phyloP scores from a whole-genome alignment of 2,329 filamentous ascomycete species.

The Sordariomycetes sp. region DNA sequence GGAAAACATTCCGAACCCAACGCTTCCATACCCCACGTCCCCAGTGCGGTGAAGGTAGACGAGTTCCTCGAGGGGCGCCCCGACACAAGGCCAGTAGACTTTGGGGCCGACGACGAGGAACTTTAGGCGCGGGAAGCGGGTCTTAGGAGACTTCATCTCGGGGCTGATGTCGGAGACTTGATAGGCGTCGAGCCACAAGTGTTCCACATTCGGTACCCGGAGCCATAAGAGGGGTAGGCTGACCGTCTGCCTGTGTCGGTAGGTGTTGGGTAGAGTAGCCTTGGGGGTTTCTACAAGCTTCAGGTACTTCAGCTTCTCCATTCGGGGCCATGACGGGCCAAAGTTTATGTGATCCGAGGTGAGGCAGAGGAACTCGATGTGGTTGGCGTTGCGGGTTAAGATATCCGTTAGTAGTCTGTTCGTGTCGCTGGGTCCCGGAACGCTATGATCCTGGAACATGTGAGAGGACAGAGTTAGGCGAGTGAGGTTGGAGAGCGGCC shows the following conservation, averaged over 20 bases:
- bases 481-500: slow-evolving; percentile 1
- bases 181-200: slow-evolving; percentile 16
- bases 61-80: slow-evolving; percentile 9
- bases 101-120: slow-evolving; percentile 12
- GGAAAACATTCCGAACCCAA: background rate
- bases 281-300: slow-evolving; percentile 2
- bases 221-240: background rate
- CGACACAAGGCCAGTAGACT: slow-evolving; percentile 8
- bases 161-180: slow-evolving; percentile 8
- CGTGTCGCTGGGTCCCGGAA: slow-evolving; percentile 2
- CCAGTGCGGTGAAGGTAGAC: slow-evolving; percentile 4
- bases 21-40: slow-evolving; percentile 5
- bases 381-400: background rate
- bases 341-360: slow-evolving; percentile 11
- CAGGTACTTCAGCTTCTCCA: slow-evolving; percentile 7
- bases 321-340: slow-evolving; percentile 1
- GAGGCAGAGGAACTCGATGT: background rate
- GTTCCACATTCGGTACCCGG: slow-evolving; percentile 16
- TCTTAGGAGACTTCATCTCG: background rate
- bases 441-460: slow-evolving; percentile 1
- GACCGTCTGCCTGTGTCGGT: slow-evolving; percentile 1
- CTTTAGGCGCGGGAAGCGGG: slow-evolving; percentile 16
- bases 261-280: background rate
- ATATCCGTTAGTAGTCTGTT: slow-evolving; percentile 1
- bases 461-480: background rate